These are phyloP conservation scores for Hypsizygus marmoreus DNA, from an alignment of 768 basidiomycete species.

Conservation along the genomic window DNA sequence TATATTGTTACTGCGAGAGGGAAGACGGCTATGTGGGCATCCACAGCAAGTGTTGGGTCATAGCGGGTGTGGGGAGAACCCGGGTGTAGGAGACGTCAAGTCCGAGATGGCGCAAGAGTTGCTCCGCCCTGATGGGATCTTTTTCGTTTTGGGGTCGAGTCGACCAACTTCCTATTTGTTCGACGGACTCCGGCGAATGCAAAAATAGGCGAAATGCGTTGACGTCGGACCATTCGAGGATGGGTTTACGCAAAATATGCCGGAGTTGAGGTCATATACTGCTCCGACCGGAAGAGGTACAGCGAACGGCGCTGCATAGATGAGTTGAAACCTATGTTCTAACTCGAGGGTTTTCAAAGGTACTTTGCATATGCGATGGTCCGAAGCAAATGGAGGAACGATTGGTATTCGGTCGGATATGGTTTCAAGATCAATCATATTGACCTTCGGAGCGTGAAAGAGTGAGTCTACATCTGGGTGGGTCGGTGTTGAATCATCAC, in stretches of 20 bases:
- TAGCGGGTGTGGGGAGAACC: slow-evolving; percentile 26
- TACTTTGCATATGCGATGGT: slow-evolving; percentile 36
- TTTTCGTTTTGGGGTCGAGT: slow-evolving; percentile 23
- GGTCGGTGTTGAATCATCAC: slow-evolving; percentile 8
- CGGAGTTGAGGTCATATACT: slow-evolving; percentile 46
- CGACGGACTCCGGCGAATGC: slow-evolving; percentile 11
- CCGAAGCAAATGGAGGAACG: slow-evolving; percentile 48
- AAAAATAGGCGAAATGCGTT: slow-evolving; percentile 31
- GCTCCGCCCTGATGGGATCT: slow-evolving; percentile 26
- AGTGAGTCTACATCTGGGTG: background rate
- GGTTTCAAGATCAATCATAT: slow-evolving; percentile 49
- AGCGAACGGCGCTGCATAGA: slow-evolving; percentile 27
- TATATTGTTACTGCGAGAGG: slow-evolving; percentile 31
- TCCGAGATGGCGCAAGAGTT: slow-evolving; percentile 31
- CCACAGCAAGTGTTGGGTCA: slow-evolving; percentile 18
- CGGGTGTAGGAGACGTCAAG: slow-evolving; percentile 39
- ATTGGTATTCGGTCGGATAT: slow-evolving; percentile 48
- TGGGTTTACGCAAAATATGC: slow-evolving; percentile 33
- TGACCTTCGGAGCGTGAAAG: slow-evolving; percentile 31
- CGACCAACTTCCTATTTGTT: slow-evolving; percentile 35
- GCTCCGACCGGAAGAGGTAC: slow-evolving; percentile 41
- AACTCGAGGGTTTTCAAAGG: background rate
- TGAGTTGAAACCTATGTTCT: slow-evolving; percentile 1
- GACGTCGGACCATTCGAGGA: slow-evolving; percentile 53
- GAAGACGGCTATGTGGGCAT: slow-evolving; percentile 28